A percentile compares a stretch with the other conserved stretches of the same genome.
These are phyloP conservation scores for Picocystis salinarum DNA, from an alignment of 139 green algal genomes.

Conservation along the genomic window DNA sequence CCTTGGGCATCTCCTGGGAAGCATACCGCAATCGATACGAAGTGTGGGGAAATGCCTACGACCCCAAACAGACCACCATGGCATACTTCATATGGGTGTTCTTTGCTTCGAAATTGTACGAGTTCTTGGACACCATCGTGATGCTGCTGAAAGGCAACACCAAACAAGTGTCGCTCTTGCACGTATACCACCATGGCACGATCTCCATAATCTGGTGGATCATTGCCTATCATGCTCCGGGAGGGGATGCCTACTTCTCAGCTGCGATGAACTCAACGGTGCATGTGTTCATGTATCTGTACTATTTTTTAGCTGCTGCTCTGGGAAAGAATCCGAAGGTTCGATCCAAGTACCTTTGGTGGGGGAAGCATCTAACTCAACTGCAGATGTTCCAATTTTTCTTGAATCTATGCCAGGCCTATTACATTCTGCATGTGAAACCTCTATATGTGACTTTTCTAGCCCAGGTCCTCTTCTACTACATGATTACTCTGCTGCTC, in stretches of 20 bases:
- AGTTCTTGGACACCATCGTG: conserved; percentile 49
- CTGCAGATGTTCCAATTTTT: conserved; percentile 33
- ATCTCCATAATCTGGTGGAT: conserved; percentile 52
- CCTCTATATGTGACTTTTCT: conserved; percentile 26
- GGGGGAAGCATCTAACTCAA: conserved; percentile 44
- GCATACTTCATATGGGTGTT: conserved; percentile 38
- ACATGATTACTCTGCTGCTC: conserved; percentile 33
- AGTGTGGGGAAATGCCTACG: conserved; percentile 32
- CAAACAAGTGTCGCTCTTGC: conserved; percentile 38
- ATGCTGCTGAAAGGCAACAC: conserved; percentile 51
- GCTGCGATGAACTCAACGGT: conserved; percentile 41
- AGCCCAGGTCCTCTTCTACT: conserved; percentile 25
- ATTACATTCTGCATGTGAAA: conserved; percentile 15
- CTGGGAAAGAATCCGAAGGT: conserved; percentile 25
- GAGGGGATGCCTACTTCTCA: conserved; percentile 41
- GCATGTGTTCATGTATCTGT: conserved; percentile 51
- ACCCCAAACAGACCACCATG: conserved; percentile 16
- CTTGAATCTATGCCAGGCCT: conserved; percentile 22
- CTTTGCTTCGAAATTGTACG: conserved; percentile 47
- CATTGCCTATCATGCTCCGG: conserved; percentile 29
- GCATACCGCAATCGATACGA: conserved; percentile 17
- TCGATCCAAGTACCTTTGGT: conserved; percentile 43
- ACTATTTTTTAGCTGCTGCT: conserved; percentile 35
- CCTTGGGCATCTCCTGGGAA: conserved; percentile 10
- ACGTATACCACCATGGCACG: conserved; percentile 51